Evolutionary conservation across 495 filamentous ascomycete genomes (phyloP).

Genomic region (Peziza echinospora): DNA sequence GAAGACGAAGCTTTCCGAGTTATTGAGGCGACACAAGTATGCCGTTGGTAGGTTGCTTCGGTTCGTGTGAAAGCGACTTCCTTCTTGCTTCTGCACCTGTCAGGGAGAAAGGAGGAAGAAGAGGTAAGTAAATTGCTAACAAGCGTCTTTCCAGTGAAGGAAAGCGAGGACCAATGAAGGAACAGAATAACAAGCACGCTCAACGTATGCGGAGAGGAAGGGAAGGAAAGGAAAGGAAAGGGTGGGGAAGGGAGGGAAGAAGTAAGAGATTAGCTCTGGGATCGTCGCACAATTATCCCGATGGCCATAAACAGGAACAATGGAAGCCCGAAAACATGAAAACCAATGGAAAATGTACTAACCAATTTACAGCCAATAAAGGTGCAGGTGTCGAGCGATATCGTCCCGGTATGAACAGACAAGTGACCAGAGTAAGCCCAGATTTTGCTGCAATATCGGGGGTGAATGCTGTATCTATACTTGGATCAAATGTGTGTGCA

Average conservation of each 20-base stretch:
- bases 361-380: background rate
- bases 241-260: background rate
- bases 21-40: too few species aligned
- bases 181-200: background rate
- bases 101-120: background rate
- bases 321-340: background rate
- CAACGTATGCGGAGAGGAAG: background rate
- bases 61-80: too few species aligned
- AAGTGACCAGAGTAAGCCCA: background rate
- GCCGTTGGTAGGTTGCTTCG: too few species aligned
- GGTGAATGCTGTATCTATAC: background rate
- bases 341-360: background rate
- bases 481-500: background rate
- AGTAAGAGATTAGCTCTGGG: background rate
- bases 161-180: background rate
- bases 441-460: background rate
- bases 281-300: background rate
- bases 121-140: background rate
- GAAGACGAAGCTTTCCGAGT: too few species aligned
- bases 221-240: background rate
- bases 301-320: background rate
- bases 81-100: background rate
- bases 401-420: background rate
- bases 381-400: background rate
- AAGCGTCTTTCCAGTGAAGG: background rate